A percentile compares a stretch with the other conserved stretches of the same genome.
Evolutionary conservation across 768 basidiomycete genomes (phyloP).

Genomic region (Russula olivacea): DNA sequence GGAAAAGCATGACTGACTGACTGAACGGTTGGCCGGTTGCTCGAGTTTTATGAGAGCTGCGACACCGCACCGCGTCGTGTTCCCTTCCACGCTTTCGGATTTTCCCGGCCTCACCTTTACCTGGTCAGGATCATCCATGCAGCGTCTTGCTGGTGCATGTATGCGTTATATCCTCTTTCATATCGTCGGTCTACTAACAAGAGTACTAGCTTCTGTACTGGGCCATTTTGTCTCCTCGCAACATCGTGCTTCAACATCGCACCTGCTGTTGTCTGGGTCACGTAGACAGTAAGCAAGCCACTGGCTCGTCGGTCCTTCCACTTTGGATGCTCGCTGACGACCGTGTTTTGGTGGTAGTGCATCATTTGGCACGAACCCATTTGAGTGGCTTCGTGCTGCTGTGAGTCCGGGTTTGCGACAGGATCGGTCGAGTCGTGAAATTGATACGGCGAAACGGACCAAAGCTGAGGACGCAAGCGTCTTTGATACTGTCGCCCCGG

Average conservation of each 20-base stretch:
- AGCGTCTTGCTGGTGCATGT: conserved; percentile 14
- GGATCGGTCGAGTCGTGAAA: conserved; percentile 17
- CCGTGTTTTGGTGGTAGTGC: conserved; percentile 14
- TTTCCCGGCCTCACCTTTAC: conserved; percentile 1
- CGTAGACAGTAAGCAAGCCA: conserved; percentile 23
- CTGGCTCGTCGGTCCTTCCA: background rate
- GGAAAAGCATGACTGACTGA: conserved; percentile 41
- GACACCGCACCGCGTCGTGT: background rate
- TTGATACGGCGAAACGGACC: conserved; percentile 36
- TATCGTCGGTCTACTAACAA: background rate
- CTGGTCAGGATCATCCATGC: background rate
- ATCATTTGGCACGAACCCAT: conserved; percentile 21
- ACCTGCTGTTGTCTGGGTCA: conserved; percentile 13
- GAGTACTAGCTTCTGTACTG: background rate
- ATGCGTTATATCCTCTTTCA: background rate
- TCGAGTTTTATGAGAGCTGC: conserved; percentile 1
- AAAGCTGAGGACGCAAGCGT: conserved; percentile 43
- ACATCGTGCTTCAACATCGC: conserved; percentile 7
- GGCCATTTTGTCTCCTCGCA: conserved; percentile 4
- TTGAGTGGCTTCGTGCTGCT: conserved; percentile 24
- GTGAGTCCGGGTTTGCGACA: conserved; percentile 19
- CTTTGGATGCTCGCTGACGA: background rate
- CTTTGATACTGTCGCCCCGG: conserved; percentile 37
- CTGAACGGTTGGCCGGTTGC: background rate
- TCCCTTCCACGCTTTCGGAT: conserved; percentile 10